Evolutionary conservation across 176 grass and related monocot genomes (phyloP).

Genomic region (Puya raimondii): DNA sequence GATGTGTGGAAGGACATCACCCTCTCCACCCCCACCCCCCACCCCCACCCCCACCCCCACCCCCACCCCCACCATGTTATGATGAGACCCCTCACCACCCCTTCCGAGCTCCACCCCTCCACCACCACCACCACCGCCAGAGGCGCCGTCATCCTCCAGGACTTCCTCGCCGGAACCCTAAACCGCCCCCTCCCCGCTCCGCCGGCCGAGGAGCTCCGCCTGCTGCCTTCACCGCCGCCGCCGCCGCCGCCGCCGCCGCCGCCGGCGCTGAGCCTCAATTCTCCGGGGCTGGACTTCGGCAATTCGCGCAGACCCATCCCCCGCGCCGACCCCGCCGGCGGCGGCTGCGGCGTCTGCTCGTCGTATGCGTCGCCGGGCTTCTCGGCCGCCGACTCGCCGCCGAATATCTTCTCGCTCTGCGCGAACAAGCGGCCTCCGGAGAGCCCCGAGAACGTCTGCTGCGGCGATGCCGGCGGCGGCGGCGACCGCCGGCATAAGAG

Average conservation of each 20-base stretch:
- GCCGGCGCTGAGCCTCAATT: neutral
- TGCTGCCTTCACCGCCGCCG: neutral
- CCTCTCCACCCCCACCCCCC: conserved; percentile 13
- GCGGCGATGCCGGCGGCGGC: neutral
- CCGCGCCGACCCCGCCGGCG: neutral
- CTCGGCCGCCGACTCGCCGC: neutral
- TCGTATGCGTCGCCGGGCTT: conserved; percentile 14
- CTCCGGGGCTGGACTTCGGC: conserved; percentile 5
- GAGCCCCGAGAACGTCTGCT: neutral
- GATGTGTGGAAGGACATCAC: conserved; percentile 41
- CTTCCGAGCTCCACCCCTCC: neutral
- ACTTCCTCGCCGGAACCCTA: conserved; percentile 26
- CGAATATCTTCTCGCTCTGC: conserved; percentile 16
- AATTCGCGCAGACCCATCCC: neutral
- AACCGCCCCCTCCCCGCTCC: conserved; percentile 6
- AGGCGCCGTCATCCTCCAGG: conserved; percentile 24
- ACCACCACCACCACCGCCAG: conserved; percentile 1
- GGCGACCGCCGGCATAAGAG: conserved; percentile 21
- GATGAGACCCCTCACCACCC: neutral
- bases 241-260: neutral
- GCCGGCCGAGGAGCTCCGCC: neutral
- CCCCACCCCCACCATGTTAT: neutral
- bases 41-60: neutral
- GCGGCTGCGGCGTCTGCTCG: neutral
- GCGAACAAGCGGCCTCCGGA: conserved; percentile 14